These are phyloP conservation scores for Cytospora paraplurivora DNA, from an alignment of 2,329 filamentous ascomycete species.

Conservation along the genomic window DNA sequence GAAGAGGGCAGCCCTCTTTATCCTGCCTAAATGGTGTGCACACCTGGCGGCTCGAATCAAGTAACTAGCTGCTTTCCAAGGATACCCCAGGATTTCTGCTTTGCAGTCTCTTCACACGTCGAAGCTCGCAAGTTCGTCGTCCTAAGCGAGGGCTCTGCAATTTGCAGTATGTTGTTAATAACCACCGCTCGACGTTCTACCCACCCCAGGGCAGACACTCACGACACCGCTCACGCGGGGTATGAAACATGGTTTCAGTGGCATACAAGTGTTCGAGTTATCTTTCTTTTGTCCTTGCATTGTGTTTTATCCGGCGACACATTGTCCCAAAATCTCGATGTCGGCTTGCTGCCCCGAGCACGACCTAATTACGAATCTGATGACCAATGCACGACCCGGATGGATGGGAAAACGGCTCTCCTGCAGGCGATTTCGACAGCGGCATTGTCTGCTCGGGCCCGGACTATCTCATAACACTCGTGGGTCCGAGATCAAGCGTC, in stretches of 20 bases:
- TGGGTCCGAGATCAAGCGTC: not conserved
- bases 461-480: not conserved
- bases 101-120: not conserved
- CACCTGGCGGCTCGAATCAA: not conserved
- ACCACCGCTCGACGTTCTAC: not conserved
- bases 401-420: not conserved
- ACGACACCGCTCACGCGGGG: not conserved
- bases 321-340: not conserved
- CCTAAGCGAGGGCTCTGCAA: not conserved
- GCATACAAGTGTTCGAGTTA: not conserved
- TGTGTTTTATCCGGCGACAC: not conserved
- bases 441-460: not conserved
- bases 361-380: not conserved
- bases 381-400: not conserved
- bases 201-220: too few species aligned
- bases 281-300: not conserved
- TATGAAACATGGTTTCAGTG: not conserved
- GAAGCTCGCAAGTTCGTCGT: not conserved
- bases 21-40: not conserved
- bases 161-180: not conserved
- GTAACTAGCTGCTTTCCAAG: not conserved
- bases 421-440: not conserved
- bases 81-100: not conserved
- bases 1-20: conserved; percentile 21
- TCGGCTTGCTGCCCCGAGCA: conserved; percentile 1